Conservation (phyloP, 352 stramenopile species). For the Pythium periplocum region DNA sequence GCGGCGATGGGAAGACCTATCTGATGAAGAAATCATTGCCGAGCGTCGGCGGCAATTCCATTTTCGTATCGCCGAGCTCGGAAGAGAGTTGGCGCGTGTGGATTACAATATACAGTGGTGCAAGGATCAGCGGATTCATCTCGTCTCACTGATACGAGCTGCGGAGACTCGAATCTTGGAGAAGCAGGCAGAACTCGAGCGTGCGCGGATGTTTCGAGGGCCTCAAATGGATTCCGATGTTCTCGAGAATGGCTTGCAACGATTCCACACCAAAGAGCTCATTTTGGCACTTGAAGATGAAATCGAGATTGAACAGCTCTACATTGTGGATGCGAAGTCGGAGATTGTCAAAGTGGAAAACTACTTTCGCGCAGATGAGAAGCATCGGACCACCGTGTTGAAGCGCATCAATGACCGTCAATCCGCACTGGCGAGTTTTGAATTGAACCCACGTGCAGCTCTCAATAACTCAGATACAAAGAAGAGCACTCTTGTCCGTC, state of each 20-base stretch:
- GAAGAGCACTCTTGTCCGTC: slow-evolving; percentile 19
- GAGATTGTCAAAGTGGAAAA: slow-evolving; percentile 72
- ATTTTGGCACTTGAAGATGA: slow-evolving; percentile 72
- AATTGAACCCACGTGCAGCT: slow-evolving; percentile 25
- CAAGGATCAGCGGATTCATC: slow-evolving; percentile 54
- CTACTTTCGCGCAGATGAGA: slow-evolving; percentile 56
- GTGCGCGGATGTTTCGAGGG: slow-evolving; percentile 56
- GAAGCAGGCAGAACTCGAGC: slow-evolving; percentile 76
- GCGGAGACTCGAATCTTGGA: slow-evolving; percentile 64
- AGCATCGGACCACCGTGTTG: slow-evolving; percentile 24
- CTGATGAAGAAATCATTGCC: slow-evolving; percentile 36
- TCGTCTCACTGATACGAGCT: slow-evolving; percentile 62
- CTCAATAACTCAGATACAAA: slow-evolving; percentile 9
- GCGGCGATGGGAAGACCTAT: slow-evolving; percentile 46
- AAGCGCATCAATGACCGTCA: slow-evolving; percentile 33
- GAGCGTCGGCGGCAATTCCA: slow-evolving; percentile 71
- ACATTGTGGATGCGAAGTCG: slow-evolving; percentile 72
- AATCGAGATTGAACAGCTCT: slow-evolving; percentile 81
- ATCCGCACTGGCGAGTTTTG: slow-evolving; percentile 40
- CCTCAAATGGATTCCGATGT: slow-evolving; percentile 80
- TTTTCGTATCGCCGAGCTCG: slow-evolving; percentile 63
- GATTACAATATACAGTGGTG: slow-evolving; percentile 82
- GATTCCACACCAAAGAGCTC: slow-evolving; percentile 76
- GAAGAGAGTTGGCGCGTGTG: slow-evolving; percentile 40
- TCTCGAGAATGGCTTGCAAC: slow-evolving; percentile 59